These are phyloP conservation scores for Lachnellula subtilissima DNA, from an alignment of 2,329 filamentous ascomycete genomes.

Conservation along the genomic window DNA sequence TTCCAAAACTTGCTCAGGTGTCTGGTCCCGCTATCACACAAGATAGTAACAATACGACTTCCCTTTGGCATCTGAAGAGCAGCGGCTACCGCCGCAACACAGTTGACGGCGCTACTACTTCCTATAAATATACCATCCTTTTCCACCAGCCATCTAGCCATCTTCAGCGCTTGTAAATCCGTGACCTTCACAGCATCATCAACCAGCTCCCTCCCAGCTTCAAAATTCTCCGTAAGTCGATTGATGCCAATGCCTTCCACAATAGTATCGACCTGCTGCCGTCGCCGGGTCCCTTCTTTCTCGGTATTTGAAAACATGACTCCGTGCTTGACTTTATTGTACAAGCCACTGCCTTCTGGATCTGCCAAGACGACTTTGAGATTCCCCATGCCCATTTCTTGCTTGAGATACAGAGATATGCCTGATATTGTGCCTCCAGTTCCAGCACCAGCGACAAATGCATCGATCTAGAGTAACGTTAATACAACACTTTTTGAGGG, in stretches of 20 bases:
- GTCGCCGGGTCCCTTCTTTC: slow-evolving; percentile 80
- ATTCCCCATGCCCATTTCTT: slow-evolving; percentile 36
- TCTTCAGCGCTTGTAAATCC: slow-evolving; percentile 81
- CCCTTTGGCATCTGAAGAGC: slow-evolving; percentile 60
- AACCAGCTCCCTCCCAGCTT: slow-evolving; percentile 77
- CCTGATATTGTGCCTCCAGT: slow-evolving; percentile 93
- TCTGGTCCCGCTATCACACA: slow-evolving; percentile 78
- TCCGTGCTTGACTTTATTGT: slow-evolving; percentile 85
- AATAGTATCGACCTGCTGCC: slow-evolving; percentile 90
- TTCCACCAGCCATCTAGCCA: slow-evolving; percentile 96
- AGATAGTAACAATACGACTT: slow-evolving; percentile 68
- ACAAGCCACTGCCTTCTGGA: slow-evolving; percentile 88
- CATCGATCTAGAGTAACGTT: slow-evolving; percentile 52
- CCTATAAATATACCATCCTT: slow-evolving; percentile 92
- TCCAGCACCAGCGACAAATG: slow-evolving; percentile 88
- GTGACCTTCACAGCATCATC: slow-evolving; percentile 87
- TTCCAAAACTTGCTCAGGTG: slow-evolving; percentile 86
- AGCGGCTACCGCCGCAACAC: slow-evolving; percentile 69
- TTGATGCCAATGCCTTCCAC: slow-evolving; percentile 97
- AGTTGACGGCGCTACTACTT: slow-evolving; percentile 95
- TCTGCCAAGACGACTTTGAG: slow-evolving; percentile 80
- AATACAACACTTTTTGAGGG: not conserved
- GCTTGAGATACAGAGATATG: slow-evolving; percentile 78
- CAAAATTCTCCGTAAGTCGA: slow-evolving; percentile 88
- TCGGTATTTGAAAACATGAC: slow-evolving; percentile 94